phyloP scores from a whole-genome alignment of 1,139 yeast genomes.

The Candida sojae region DNA sequence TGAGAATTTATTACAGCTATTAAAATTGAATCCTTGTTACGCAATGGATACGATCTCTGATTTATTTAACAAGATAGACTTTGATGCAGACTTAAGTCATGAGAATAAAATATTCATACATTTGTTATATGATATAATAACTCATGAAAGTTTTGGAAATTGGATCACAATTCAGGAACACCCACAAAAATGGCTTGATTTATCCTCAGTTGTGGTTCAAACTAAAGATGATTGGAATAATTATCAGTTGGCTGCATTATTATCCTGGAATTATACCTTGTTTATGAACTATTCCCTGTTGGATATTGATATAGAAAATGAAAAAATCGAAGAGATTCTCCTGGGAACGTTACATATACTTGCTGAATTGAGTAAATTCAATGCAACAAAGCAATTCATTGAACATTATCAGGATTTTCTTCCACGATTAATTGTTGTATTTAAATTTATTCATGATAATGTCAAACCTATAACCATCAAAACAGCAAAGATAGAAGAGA shows the following conservation, averaged over 20 bases:
- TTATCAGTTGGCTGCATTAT: constrained; percentile 48
- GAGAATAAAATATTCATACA: constrained; percentile 15
- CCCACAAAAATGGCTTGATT: constrained; percentile 13
- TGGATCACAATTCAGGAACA: constrained; percentile 16
- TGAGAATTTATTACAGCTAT: constrained; percentile 10
- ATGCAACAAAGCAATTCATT: constrained; percentile 52
- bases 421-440: constrained; percentile 42
- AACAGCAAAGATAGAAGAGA: constrained; percentile 29
- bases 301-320: constrained; percentile 16
- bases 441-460: constrained; percentile 52
- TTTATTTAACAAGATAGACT: constrained; percentile 8
- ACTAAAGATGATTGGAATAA: constrained; percentile 56
- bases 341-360: constrained; percentile 48
- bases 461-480: constrained; percentile 35
- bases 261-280: constrained; percentile 53
- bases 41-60: constrained; percentile 6
- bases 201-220: constrained; percentile 33
- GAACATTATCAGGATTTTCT: constrained; percentile 47
- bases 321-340: constrained; percentile 20
- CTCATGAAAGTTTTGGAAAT: constrained; percentile 25
- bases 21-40: constrained; percentile 3
- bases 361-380: constrained; percentile 51
- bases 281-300: constrained; percentile 27
- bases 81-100: constrained; percentile 9
- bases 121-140: constrained; percentile 18